phyloP scores from a whole-genome alignment of 2,329 filamentous ascomycete genomes.

The Elsinoe necatrix region DNA sequence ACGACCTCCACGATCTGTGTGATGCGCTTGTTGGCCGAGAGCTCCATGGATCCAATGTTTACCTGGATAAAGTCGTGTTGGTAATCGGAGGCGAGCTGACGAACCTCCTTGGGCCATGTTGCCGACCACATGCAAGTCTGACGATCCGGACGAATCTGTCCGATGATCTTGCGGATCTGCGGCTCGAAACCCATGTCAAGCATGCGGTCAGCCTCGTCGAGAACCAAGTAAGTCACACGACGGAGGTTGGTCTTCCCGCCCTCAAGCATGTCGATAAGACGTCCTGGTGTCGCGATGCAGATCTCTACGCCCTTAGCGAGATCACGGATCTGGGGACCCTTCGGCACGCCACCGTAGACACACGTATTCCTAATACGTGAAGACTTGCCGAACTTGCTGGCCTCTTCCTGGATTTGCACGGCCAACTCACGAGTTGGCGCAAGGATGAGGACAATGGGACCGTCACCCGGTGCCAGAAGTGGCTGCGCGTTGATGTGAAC shows the following conservation, averaged over 20 bases:
- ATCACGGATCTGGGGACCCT: slow-evolving; percentile 93
- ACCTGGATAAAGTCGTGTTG: slow-evolving; percentile 96
- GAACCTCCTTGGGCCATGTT: slow-evolving; percentile 98
- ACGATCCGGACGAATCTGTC: slow-evolving; percentile 94
- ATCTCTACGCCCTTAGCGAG: slow-evolving; percentile 93
- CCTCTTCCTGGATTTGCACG: slow-evolving; percentile 97
- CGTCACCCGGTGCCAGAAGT: slow-evolving; percentile 86
- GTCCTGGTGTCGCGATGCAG: slow-evolving; percentile 94
- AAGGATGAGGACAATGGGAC: slow-evolving; percentile 91
- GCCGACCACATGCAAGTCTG: slow-evolving; percentile 99
- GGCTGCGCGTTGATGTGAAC: slow-evolving; percentile 99
- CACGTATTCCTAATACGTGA: slow-evolving; percentile 98
- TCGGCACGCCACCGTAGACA: slow-evolving; percentile 97
- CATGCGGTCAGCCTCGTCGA: slow-evolving; percentile 99
- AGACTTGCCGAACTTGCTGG: slow-evolving; percentile 96
- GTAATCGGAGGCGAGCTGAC: slow-evolving; percentile 82
- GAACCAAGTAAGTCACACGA: slow-evolving; percentile 93
- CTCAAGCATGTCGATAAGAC: slow-evolving; percentile 97
- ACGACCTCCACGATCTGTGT: slow-evolving; percentile 97
- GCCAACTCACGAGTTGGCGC: slow-evolving; percentile 96
- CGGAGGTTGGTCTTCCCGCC: slow-evolving; percentile 96
- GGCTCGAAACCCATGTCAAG: slow-evolving; percentile 99
- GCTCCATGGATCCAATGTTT: slow-evolving; percentile 93
- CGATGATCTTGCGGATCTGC: slow-evolving; percentile 97
- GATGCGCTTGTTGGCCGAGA: slow-evolving; percentile 95